These are phyloP conservation scores for Metarhizium brunneum DNA, from an alignment of 2,329 filamentous ascomycete genomes.

Conservation along the genomic window DNA sequence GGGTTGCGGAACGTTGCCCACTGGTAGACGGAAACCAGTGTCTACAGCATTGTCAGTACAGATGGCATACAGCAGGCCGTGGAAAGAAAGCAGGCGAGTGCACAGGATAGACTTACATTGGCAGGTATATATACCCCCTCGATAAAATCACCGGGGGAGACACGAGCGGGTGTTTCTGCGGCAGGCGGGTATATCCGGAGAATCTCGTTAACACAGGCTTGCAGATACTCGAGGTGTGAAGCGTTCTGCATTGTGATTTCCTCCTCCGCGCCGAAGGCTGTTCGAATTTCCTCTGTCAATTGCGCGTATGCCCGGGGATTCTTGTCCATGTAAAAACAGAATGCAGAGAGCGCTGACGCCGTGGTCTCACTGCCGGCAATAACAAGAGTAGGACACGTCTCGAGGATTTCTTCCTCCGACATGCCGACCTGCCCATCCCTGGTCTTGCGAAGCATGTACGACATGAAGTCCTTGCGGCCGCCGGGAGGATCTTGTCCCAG, in stretches of 20 bases:
- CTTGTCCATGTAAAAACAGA: constrained; percentile 19
- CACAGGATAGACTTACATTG: constrained; percentile 16
- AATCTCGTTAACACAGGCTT: constrained; percentile 31
- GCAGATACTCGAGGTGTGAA: constrained; percentile 23
- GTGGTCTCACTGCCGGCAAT: constrained; percentile 25
- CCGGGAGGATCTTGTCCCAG: constrained; percentile 12
- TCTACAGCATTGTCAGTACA: constrained; percentile 18
- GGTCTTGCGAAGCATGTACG: constrained; percentile 21
- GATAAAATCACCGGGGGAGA: constrained; percentile 22
- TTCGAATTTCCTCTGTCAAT: constrained; percentile 26
- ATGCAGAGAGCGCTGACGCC: constrained; percentile 19
- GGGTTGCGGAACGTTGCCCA: constrained; percentile 34
- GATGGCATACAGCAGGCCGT: neutral
- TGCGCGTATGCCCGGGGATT: constrained; percentile 20
- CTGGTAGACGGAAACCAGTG: constrained; percentile 31
- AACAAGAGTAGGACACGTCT: constrained; percentile 14
- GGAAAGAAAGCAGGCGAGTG: neutral
- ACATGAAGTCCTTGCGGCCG: constrained; percentile 13
- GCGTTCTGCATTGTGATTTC: constrained; percentile 28
- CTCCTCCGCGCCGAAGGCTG: constrained; percentile 20
- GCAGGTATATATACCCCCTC: constrained; percentile 24
- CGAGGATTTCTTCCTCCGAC: constrained; percentile 22
- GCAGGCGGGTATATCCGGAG: constrained; percentile 30
- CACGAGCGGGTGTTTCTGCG: constrained; percentile 17
- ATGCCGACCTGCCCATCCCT: constrained; percentile 21